Evolutionary conservation across 805 yeast species (phyloP), one percentile per base, ranked within the genome.

Genomic region (Starmerella vitae): DNA sequence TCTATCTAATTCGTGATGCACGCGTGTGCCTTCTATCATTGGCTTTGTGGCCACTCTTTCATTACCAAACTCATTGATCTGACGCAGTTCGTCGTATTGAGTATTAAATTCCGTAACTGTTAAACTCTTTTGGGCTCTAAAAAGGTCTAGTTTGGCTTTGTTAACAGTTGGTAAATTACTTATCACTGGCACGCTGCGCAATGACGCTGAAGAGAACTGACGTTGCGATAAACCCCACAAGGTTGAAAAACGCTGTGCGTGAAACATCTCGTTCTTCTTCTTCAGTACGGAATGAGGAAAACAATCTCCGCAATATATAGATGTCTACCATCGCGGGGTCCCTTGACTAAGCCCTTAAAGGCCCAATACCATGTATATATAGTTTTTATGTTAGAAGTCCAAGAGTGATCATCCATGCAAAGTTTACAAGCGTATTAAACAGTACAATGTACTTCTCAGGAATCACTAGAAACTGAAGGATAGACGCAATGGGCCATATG

Each of bases 231-330:
- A 81, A 83, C 13, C 94, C 94, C 21, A 83, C 62, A 21, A 84
- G 66, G 46, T 82, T 60, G 50, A 59, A 60, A 45, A 58, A 60
- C 1, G 94, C 94, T 45, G 70, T 67, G 34, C 94, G 63, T 0
- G 93, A 80, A 50, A 74, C 78, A 37, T 66, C 62, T 36, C 86
- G 63, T 56, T 84, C 94, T 50, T 83, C 94, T 49, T 83, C 93
- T 46, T 82, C 93, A 2, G 91, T 72, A 15, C 94, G 61, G 53
- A 83, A 82, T 4, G 91, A 78, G 18, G 85, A 75, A 54, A 83
- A 83, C 31, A 83, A 77, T 41, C 82, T 64, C 34, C 94, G 62
- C 31, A 84, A 71, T 52, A 84, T 82, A 32, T n/a, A n/a, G n/a
- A n/a, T n/a, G n/a, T n/a, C n/a, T n/a, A n/a, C n/a, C n/a, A n/a